Conservation (phyloP, 306 rosid species). For the Herpetospermum pedunculosum region DNA sequence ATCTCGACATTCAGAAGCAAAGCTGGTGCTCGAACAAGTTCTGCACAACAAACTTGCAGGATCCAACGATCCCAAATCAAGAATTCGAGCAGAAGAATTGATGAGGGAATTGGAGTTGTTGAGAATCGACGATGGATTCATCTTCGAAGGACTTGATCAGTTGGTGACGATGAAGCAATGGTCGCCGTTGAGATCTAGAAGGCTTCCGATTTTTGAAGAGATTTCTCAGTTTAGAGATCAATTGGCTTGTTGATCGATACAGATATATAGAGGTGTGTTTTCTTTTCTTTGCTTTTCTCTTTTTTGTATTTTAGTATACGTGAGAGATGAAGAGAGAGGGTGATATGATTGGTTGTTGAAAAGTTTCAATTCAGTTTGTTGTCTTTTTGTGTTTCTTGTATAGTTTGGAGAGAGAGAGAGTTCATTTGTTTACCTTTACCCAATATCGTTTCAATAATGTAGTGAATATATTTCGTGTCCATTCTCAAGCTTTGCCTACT, state of each 20-base stretch:
- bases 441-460: too few species aligned
- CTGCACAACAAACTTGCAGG: slow-evolving; percentile 32
- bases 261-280: too few species aligned
- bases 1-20: slow-evolving; percentile 43
- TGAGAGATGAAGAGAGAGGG: background rate
- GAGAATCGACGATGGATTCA: slow-evolving; percentile 32
- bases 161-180: slow-evolving; percentile 34
- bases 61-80: slow-evolving; percentile 39
- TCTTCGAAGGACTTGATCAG: slow-evolving; percentile 57
- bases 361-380: too few species aligned
- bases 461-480: too few species aligned
- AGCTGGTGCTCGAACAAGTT: slow-evolving; percentile 30
- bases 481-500: too few species aligned
- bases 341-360: background rate
- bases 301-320: background rate
- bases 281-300: background rate
- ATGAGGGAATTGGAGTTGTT: slow-evolving; percentile 25
- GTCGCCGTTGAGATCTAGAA: slow-evolving; percentile 48
- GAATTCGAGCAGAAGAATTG: slow-evolving; percentile 43
- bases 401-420: too few species aligned
- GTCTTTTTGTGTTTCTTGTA: too few species aligned
- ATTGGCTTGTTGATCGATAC: slow-evolving; percentile 43
- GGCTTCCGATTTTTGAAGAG: slow-evolving; percentile 89
- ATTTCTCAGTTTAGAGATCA: slow-evolving; percentile 71
- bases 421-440: too few species aligned